Percentiles rank a stretch among this genome's conserved stretches.
phyloP scores from a whole-genome alignment of 768 basidiomycete species.

The Royoungia palumana region DNA sequence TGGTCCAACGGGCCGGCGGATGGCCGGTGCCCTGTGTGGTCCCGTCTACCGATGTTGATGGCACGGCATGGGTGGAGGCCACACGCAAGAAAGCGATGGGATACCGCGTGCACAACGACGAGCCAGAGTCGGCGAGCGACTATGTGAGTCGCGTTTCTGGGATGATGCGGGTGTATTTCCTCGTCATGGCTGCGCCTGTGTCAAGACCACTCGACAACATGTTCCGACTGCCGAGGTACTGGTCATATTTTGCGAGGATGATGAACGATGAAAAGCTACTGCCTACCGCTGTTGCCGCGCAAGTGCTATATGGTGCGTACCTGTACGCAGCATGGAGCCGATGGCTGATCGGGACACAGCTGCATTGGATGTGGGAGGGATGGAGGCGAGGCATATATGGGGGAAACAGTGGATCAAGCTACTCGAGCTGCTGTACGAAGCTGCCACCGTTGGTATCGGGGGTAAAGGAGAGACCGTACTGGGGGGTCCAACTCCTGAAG shows the following conservation, averaged over 20 bases:
- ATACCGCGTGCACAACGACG: conserved; percentile 40
- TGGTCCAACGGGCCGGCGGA: conserved; percentile 84
- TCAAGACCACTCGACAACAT: conserved; percentile 40
- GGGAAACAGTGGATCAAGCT: conserved; percentile 80
- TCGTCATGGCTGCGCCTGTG: conserved; percentile 47
- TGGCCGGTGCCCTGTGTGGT: conserved; percentile 77
- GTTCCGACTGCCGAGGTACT: conserved; percentile 63
- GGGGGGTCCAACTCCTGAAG: conserved; percentile 60
- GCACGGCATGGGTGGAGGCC: conserved; percentile 41
- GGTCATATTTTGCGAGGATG: conserved; percentile 72
- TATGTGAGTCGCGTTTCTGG: conserved; percentile 69
- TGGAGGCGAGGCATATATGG: conserved; percentile 59
- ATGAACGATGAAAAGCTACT: conserved; percentile 50
- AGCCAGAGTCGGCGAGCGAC: conserved; percentile 57
- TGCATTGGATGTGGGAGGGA: conserved; percentile 68
- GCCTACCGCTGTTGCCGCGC: conserved; percentile 56
- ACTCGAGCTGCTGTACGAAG: conserved; percentile 61
- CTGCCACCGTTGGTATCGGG: conserved; percentile 53
- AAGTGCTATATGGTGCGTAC: conserved; percentile 59
- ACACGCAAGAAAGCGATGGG: conserved; percentile 54
- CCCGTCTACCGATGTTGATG: conserved; percentile 50
- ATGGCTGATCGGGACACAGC: conserved; percentile 38
- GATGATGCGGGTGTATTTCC: conserved; percentile 84
- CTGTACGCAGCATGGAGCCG: neutral
- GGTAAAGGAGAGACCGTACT: conserved; percentile 36